Base-by-base conservation (phyloP, 805 yeast genomes). In the Candida insectalens region DNA sequence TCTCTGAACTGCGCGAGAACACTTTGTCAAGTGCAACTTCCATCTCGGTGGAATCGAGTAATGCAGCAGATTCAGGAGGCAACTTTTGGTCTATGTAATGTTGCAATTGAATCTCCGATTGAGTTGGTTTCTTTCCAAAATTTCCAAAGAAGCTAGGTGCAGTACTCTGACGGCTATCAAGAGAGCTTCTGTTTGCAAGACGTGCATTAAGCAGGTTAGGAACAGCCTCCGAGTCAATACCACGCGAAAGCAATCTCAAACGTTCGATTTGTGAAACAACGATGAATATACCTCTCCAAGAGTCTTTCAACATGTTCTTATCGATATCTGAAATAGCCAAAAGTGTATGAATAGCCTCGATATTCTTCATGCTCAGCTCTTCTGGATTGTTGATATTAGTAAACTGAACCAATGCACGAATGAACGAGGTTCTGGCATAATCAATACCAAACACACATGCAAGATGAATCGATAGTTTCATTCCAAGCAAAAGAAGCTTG, bases 191-290 rank as follows among this genome's bases (percentile, higher is more conserved):
- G 38, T 69, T 70, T 2, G 81, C 79, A 25, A 78, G 50, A 48
- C 83, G 74, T 2, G 94, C 95, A 38, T 70, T 72, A 6, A 83
- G 62, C 19, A 87, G 81, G 60, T 87, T 96, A 1, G 97, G 96
- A 39, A 89, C 74, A 2, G 77, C 67, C 21, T 76, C 80, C 18
- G 89, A 84, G 39, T 83, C 84, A 34, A 84, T 72, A 35, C 96
- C 97, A 45, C 83, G 78, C 0, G 95, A 83, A 33, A 88, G 76
- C 33, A 92, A 63, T 55, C 87, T 95, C 37, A 87, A 63, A 51
- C 97, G 70, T 55, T 94, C 98, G 31, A 92, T 72, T 57, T 89
- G 96, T 2, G 96, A 85, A 33, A 88, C 76, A 2, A 87, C 75
- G 2, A 80, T 69, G 43, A 92, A 65, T 18, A 92, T 68, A 45